A percentile compares a stretch with the other conserved stretches of the same genome.
Evolutionary conservation across 257 asterid genomes (phyloP).

Genomic region (Nicotiana knightiana): DNA sequence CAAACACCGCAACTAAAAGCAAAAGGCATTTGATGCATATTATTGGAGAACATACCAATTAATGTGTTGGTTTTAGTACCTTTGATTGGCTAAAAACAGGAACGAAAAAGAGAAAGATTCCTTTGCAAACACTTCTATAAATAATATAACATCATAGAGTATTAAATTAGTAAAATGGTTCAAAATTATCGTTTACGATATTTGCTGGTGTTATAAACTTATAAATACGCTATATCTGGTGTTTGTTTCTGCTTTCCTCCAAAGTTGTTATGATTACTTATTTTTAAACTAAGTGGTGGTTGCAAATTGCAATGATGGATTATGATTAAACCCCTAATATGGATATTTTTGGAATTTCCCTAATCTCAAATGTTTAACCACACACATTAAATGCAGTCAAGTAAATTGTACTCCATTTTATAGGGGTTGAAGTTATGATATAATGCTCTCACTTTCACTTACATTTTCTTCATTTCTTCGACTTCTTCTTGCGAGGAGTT

Average conservation of each 20-base stretch:
- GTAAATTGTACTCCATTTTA: too few relatives aligned
- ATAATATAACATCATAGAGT: too few relatives aligned
- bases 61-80: background rate
- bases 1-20: background rate
- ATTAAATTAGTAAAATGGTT: background rate
- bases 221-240: background rate
- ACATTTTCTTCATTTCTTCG: too few relatives aligned
- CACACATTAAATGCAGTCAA: background rate
- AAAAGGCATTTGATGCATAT: background rate
- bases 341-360: background rate
- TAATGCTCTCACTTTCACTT: too few relatives aligned
- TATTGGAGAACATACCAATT: background rate
- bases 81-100: background rate
- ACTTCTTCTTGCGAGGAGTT: background rate
- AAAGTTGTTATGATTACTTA: background rate
- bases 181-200: background rate
- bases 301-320: background rate
- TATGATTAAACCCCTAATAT: background rate
- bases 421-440: too few relatives aligned
- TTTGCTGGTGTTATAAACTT: background rate
- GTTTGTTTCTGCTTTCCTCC: background rate
- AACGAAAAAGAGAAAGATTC: conserved; percentile 2
- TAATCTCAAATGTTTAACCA: background rate
- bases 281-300: background rate
- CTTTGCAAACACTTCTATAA: background rate